Percentiles rank a stretch among this genome's conserved stretches.
phyloP scores from a whole-genome alignment of 805 yeast genomes.

The Wickerhamomyces sydowiorum region DNA sequence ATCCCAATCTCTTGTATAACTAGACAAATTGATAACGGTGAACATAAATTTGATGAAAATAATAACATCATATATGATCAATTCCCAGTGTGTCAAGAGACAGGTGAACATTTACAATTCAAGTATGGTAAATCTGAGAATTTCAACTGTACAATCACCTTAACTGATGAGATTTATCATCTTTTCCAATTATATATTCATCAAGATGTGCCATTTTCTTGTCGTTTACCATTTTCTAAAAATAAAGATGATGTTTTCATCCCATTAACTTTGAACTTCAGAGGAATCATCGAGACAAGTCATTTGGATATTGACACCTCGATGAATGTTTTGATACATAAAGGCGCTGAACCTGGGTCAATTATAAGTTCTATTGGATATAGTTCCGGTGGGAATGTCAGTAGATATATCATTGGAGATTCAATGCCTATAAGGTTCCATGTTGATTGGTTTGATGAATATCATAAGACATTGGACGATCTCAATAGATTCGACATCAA shows the following conservation, averaged over 20 bases:
- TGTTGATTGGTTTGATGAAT: conserved; percentile 45
- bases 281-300: conserved; percentile 62
- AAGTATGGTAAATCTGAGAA: conserved; percentile 44
- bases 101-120: conserved; percentile 53
- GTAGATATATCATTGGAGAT: conserved; percentile 64
- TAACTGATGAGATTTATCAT: conserved; percentile 64
- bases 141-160: conserved; percentile 52
- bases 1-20: conserved; percentile 54
- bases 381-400: conserved; percentile 55
- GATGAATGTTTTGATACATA: conserved; percentile 46
- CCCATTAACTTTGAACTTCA: conserved; percentile 57
- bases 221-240: conserved; percentile 48
- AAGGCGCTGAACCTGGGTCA: conserved; percentile 24
- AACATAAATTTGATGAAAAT: conserved; percentile 60
- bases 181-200: conserved; percentile 71
- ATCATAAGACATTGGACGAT: background rate
- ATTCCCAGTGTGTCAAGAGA: conserved; percentile 62
- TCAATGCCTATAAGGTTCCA: conserved; percentile 50
- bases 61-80: conserved; percentile 50
- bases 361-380: conserved; percentile 53
- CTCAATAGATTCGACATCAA: background rate
- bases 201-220: conserved; percentile 71
- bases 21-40: conserved; percentile 70
- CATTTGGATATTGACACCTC: conserved; percentile 63
- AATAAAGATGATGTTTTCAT: conserved; percentile 29